These are phyloP conservation scores for Boletus rex-veris DNA, from an alignment of 768 basidiomycete species.

Conservation along the genomic window DNA sequence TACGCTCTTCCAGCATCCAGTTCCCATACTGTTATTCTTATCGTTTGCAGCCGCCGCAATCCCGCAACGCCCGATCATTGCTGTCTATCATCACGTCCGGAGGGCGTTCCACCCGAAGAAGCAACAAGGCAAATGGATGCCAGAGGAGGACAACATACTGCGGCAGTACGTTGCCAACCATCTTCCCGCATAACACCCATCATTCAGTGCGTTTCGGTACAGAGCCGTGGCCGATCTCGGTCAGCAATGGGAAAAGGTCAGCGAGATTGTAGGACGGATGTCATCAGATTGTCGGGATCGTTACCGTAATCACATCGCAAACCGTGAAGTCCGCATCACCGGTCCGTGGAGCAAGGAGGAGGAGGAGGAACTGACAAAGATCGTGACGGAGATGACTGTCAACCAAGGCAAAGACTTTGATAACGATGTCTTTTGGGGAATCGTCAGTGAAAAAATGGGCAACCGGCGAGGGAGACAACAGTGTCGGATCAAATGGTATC, in stretches of 20 bases:
- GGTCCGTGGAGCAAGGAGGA: constrained; percentile 82
- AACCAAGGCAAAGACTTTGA: constrained; percentile 70
- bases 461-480: constrained; percentile 74
- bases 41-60: constrained; percentile 55
- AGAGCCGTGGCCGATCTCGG: constrained; percentile 71
- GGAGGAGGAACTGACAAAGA: constrained; percentile 67
- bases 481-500: constrained; percentile 85
- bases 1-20: constrained; percentile 33
- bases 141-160: constrained; percentile 61
- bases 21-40: constrained; percentile 3
- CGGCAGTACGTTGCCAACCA: constrained; percentile 46
- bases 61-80: constrained; percentile 73
- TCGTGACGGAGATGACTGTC: constrained; percentile 73
- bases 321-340: constrained; percentile 56
- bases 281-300: constrained; percentile 81
- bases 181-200: neutral
- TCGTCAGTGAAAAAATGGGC: constrained; percentile 74
- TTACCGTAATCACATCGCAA: constrained; percentile 77
- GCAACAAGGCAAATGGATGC: constrained; percentile 66
- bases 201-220: constrained; percentile 4
- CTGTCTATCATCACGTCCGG: constrained; percentile 81
- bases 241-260: constrained; percentile 80
- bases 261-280: constrained; percentile 65
- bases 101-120: constrained; percentile 66
- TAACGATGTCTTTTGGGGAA: constrained; percentile 80